A percentile compares a stretch with the other conserved stretches of the same genome.
Evolutionary conservation across 768 basidiomycete genomes (phyloP).

Genomic region (Tricholoma hemisulphureum): DNA sequence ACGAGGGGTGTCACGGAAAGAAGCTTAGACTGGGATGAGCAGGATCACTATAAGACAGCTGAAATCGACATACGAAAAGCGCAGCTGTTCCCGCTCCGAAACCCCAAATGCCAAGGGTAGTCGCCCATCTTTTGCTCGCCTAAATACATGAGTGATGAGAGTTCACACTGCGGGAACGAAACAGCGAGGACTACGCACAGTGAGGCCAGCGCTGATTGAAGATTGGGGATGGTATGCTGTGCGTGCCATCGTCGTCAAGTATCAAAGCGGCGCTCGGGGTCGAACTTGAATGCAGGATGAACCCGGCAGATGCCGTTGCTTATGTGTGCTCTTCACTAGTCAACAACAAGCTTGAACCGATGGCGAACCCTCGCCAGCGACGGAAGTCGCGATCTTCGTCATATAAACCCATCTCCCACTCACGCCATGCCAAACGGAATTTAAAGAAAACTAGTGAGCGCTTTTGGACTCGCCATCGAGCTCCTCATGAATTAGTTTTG

Average conservation of each 20-base stretch:
- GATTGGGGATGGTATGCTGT: constrained; percentile 38
- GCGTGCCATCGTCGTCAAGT: constrained; percentile 43
- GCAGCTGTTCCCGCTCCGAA: constrained; percentile 63
- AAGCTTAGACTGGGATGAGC: constrained; percentile 40
- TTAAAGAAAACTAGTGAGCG: constrained; percentile 73
- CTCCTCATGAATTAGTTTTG: background rate
- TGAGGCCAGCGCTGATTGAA: constrained; percentile 35
- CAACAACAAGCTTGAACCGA: constrained; percentile 73
- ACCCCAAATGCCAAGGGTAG: constrained; percentile 69
- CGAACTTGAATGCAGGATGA: no score
- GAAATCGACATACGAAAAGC: constrained; percentile 53
- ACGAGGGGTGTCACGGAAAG: constrained; percentile 86
- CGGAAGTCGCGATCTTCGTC: constrained; percentile 78
- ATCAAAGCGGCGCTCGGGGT: background rate
- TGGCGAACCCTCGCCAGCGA: constrained; percentile 95
- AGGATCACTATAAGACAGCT: background rate
- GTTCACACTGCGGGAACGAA: background rate
- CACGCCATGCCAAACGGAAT: constrained; percentile 70
- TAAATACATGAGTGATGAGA: constrained; percentile 25
- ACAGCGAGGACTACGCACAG: constrained; percentile 28
- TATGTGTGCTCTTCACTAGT: no score
- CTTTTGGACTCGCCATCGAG: background rate
- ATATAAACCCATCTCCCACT: constrained; percentile 72
- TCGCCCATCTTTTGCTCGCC: constrained; percentile 57
- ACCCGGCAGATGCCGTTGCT: background rate